A percentile compares a stretch with the other conserved stretches of the same genome.
These are phyloP conservation scores for Neofusicoccum cordaticola DNA, from an alignment of 2,329 filamentous ascomycete species.

Conservation along the genomic window DNA sequence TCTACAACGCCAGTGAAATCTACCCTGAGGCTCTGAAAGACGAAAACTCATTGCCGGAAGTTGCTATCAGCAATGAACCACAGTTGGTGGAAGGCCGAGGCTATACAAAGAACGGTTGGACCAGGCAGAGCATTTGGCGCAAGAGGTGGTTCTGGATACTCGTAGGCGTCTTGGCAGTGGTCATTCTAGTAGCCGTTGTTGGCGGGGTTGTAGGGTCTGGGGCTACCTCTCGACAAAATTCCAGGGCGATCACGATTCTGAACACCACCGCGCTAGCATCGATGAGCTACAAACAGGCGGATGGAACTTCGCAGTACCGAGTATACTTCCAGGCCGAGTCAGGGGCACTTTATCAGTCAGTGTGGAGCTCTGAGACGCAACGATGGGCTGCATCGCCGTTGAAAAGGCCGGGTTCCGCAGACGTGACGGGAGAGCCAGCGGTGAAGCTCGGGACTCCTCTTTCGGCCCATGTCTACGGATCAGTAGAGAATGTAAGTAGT, in stretches of 20 bases:
- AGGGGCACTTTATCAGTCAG: not conserved
- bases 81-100: not conserved
- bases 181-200: not conserved
- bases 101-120: not conserved
- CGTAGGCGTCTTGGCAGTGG: not conserved
- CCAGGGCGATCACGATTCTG: not conserved
- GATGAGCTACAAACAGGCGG: conserved; percentile 6
- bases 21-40: not conserved
- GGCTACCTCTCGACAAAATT: not conserved
- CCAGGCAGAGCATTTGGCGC: not conserved
- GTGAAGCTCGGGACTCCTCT: conserved; percentile 2
- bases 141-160: not conserved
- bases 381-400: not conserved
- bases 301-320: not conserved
- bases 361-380: not conserved
- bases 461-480: not conserved
- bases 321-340: not conserved
- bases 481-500: not conserved
- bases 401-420: not conserved
- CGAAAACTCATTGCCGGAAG: not conserved
- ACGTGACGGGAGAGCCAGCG: not conserved
- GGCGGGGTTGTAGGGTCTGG: not conserved
- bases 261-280: not conserved
- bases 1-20: not conserved
- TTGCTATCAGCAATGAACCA: not conserved